phyloP scores from a whole-genome alignment of 176 grass and related monocot species.

The Oryza australiensis region DNA sequence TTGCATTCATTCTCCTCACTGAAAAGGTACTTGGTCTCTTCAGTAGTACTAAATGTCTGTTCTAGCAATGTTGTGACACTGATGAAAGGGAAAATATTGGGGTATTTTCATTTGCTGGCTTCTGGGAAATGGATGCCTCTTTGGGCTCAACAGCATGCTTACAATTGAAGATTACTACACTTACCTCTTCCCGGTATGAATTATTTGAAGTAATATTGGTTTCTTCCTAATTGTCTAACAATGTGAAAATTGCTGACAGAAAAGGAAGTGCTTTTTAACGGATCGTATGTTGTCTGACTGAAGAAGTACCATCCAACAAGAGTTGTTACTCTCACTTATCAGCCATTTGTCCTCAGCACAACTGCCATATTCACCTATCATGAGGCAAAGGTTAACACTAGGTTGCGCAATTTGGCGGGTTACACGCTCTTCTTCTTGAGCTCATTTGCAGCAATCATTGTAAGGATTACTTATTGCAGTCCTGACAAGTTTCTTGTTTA shows the following conservation, averaged over 20 bases:
- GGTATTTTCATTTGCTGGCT: constrained; percentile 65
- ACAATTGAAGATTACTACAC: constrained; percentile 71
- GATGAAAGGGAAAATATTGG: constrained; percentile 45
- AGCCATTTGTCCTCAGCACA: constrained; percentile 61
- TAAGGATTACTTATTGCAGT: constrained; percentile 22
- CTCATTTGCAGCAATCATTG: constrained; percentile 48
- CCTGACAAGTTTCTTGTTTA: background rate
- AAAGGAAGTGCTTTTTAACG: background rate
- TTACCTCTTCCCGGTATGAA: constrained; percentile 58
- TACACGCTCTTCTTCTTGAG: constrained; percentile 68
- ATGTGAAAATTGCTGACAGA: background rate
- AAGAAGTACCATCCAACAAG: constrained; percentile 56
- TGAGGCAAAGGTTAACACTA: constrained; percentile 76
- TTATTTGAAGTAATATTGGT: background rate
- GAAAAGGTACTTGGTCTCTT: background rate
- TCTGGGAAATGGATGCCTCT: constrained; percentile 74
- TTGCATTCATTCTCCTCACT: background rate
- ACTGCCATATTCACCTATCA: constrained; percentile 45
- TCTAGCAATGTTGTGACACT: background rate
- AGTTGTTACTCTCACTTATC: constrained; percentile 63
- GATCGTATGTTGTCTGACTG: background rate
- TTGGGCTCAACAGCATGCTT: constrained; percentile 62
- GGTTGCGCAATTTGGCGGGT: constrained; percentile 52
- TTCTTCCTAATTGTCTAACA: background rate
- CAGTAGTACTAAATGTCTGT: background rate